Base-by-base conservation (phyloP, 192 early-diverging fungal genomes). In the Mortierella claussenii region DNA sequence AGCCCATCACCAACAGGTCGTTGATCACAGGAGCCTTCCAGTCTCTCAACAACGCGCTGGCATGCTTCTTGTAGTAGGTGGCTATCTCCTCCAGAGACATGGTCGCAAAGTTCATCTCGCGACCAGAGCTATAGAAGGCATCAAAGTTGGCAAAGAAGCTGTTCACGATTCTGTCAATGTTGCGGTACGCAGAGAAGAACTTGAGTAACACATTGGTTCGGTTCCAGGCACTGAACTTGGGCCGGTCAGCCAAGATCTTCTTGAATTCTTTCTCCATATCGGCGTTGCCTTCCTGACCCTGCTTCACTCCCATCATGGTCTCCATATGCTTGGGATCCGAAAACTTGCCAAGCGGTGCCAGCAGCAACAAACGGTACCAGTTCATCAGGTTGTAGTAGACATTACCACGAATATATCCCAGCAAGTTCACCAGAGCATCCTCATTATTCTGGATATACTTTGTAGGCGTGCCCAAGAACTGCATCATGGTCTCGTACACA, bases 241-340 rank as follows among this genome's bases (percentile, higher is more conserved):
- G 56, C 1, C 71, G 55, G 3, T 33, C 47, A 15, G 59, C 71
- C 18, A 75, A 31, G 11, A 75, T 75, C 57, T 75, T 75, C 15
- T 75, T 75, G 63, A 75, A 75, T 32, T 66, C 71, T 36, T 60
- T 75, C 23, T 66, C 71, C 63, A 75, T 75, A 26, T 75, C 71
- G 6, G 71, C 71, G 18, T 75, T 75, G 27, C 71, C 71, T 2
- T 75, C 63, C 27, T 75, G 71, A 3, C 71, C 71, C 26, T 75
- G 71, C 57, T 75, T 75, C n/a, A 75, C 71, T 48, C 71, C 71
- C 71, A 75, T 75, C 71, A 75, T 75, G 20, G 71, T 75, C 47
- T 75, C 71, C 71, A 75, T 75, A 23, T 75, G 71, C 50, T 75
- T 75, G 15, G 71, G 71, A 11, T 75, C 71, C 42, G 71, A 75